These are phyloP conservation scores for Pythium volutum DNA, from an alignment of 352 stramenopile species.

Conservation along the genomic window DNA sequence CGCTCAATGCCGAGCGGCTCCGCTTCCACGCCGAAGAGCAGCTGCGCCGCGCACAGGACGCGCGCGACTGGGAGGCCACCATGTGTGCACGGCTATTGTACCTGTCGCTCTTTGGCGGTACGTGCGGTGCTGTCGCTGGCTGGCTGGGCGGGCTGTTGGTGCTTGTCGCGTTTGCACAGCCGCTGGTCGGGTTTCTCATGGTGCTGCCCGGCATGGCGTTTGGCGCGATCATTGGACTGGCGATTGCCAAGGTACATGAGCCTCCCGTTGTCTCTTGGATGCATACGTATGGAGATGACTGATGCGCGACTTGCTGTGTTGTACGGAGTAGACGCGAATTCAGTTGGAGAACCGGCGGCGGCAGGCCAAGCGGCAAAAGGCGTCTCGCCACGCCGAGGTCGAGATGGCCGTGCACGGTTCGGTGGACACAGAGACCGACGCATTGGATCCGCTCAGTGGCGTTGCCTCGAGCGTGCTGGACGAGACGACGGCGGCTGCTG, in stretches of 20 bases:
- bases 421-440: conserved; percentile 19
- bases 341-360: conserved; percentile 51
- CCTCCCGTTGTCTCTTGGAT: neutral
- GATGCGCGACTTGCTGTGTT: neutral
- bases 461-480: conserved; percentile 19
- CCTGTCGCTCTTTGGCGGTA: conserved; percentile 49
- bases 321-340: conserved; percentile 36
- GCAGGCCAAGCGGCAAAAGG: conserved; percentile 33
- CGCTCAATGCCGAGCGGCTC: conserved; percentile 64
- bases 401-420: conserved; percentile 47
- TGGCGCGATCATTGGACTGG: conserved; percentile 42
- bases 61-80: conserved; percentile 48
- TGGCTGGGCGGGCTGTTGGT: conserved; percentile 49
- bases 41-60: conserved; percentile 36
- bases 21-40: conserved; percentile 63
- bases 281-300: neutral
- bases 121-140: conserved; percentile 45
- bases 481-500: conserved; percentile 8
- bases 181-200: conserved; percentile 62
- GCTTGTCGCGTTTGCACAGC: conserved; percentile 46
- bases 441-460: conserved; percentile 37
- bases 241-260: conserved; percentile 45
- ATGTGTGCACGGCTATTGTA: conserved; percentile 48
- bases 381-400: conserved; percentile 46
- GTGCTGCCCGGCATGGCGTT: conserved; percentile 60